Conservation (phyloP, 495 filamentous ascomycete species). For the Lophiostoma macrostomum region DNA sequence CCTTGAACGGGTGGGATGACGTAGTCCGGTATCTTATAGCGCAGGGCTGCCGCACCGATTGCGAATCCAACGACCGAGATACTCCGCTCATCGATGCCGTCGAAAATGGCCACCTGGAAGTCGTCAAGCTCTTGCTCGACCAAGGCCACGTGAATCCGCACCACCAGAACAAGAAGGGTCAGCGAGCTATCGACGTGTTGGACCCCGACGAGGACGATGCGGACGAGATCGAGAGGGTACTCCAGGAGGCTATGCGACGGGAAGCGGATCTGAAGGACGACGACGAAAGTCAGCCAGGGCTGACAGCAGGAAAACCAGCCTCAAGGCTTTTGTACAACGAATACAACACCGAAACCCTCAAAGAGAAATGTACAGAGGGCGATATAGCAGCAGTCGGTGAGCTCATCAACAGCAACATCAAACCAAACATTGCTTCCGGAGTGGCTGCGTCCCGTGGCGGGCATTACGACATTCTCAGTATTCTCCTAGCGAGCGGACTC, state of each 20-base stretch:
- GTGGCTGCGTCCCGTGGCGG: slow-evolving; percentile 90
- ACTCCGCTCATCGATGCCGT: slow-evolving; percentile 94
- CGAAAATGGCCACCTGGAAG: slow-evolving; percentile 88
- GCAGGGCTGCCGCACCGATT: slow-evolving; percentile 76
- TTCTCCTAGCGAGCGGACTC: slow-evolving; percentile 74
- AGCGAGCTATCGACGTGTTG: slow-evolving; percentile 82
- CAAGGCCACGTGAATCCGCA: slow-evolving; percentile 81
- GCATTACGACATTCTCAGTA: slow-evolving; percentile 78
- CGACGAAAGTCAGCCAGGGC: slow-evolving; percentile 47
- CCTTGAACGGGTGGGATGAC: slow-evolving; percentile 74
- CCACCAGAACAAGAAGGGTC: slow-evolving; percentile 77
- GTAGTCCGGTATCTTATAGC: slow-evolving; percentile 80
- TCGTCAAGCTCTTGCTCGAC: slow-evolving; percentile 78
- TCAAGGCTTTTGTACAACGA: slow-evolving; percentile 52
- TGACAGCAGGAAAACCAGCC: slow-evolving; percentile 45
- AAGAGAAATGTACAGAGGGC: slow-evolving; percentile 75
- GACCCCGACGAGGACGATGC: slow-evolving; percentile 64
- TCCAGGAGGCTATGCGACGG: slow-evolving; percentile 46
- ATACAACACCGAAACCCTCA: slow-evolving; percentile 59
- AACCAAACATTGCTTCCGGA: slow-evolving; percentile 79
- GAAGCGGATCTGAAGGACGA: slow-evolving; percentile 47
- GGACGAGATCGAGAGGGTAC: slow-evolving; percentile 54
- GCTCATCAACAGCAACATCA: slow-evolving; percentile 71
- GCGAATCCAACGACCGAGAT: slow-evolving; percentile 78
- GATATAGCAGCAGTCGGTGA: slow-evolving; percentile 75